A percentile compares a stretch with the other conserved stretches of the same genome.
Conservation (phyloP, 1,284 basidiomycete genomes). For the Leccinum ponderosum region DNA sequence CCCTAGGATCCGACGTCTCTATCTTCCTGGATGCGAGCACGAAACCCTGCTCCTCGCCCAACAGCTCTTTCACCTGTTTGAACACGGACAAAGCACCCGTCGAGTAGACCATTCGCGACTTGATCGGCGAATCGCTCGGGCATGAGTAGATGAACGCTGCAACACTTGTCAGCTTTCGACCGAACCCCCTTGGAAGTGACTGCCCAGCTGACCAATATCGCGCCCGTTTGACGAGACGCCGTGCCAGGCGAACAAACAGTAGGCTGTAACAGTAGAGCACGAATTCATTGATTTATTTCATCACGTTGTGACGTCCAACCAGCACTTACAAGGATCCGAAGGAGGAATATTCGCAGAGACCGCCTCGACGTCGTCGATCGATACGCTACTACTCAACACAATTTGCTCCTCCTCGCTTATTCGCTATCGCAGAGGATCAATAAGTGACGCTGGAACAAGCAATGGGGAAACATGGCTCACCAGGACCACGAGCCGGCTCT, state of each 20-base stretch:
- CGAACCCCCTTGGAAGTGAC: neutral
- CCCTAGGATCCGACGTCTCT: slow-evolving; percentile 79
- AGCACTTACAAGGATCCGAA: slow-evolving; percentile 49
- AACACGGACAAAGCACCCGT: slow-evolving; percentile 63
- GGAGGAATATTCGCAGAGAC: slow-evolving; percentile 52
- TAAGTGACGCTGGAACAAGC: neutral
- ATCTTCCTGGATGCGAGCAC: slow-evolving; percentile 60
- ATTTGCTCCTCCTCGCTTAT: slow-evolving; percentile 64
- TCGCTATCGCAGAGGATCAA: slow-evolving; percentile 41
- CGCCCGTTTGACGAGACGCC: slow-evolving; percentile 46
- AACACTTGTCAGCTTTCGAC: slow-evolving; percentile 7
- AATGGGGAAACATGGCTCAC: slow-evolving; percentile 38
- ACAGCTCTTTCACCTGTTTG: slow-evolving; percentile 52
- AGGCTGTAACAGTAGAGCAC: slow-evolving; percentile 45
- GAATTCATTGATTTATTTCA: neutral
- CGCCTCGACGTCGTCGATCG: slow-evolving; percentile 40
- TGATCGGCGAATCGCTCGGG: slow-evolving; percentile 76
- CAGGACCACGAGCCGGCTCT: slow-evolving; percentile 58
- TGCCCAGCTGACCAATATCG: slow-evolving; percentile 51
- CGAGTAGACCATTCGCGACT: slow-evolving; percentile 86
- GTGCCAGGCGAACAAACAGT: slow-evolving; percentile 76
- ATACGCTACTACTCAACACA: slow-evolving; percentile 40
- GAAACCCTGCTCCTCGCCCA: slow-evolving; percentile 43
- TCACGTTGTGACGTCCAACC: slow-evolving; percentile 6
- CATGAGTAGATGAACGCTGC: slow-evolving; percentile 89